These are phyloP conservation scores for Hypomyces rosellus DNA, from an alignment of 2,329 filamentous ascomycete genomes.

Conservation along the genomic window DNA sequence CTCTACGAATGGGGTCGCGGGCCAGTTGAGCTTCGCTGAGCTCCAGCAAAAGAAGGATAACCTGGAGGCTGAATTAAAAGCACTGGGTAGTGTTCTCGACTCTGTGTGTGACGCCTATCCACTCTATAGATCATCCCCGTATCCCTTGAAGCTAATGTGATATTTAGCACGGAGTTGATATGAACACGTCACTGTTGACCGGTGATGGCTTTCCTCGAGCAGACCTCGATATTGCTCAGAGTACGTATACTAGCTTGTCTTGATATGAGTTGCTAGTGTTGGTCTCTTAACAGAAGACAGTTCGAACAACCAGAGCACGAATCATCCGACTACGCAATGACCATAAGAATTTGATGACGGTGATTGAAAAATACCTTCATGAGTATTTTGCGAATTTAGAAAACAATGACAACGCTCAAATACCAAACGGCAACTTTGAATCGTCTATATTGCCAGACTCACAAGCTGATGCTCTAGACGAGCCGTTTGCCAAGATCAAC, in stretches of 20 bases:
- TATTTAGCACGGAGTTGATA: conserved; percentile 80
- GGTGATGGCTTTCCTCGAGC: conserved; percentile 86
- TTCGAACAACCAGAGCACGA: conserved; percentile 84
- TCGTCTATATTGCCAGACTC: conserved; percentile 28
- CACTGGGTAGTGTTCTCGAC: conserved; percentile 78
- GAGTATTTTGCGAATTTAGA: conserved; percentile 75
- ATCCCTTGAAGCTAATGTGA: background rate
- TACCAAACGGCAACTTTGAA: conserved; percentile 15
- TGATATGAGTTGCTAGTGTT: background rate
- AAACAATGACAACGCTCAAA: conserved; percentile 36
- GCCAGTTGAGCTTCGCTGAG: conserved; percentile 65
- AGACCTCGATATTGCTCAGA: conserved; percentile 92
- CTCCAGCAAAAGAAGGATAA: conserved; percentile 79
- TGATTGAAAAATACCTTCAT: conserved; percentile 81
- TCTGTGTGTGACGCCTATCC: conserved; percentile 53
- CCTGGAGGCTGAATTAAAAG: conserved; percentile 79
- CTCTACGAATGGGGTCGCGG: conserved; percentile 53
- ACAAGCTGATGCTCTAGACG: conserved; percentile 19
- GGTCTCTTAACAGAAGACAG: conserved; percentile 37
- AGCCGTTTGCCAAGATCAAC: conserved; percentile 82
- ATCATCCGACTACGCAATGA: conserved; percentile 91
- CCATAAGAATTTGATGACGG: conserved; percentile 80
- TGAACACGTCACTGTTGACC: conserved; percentile 83
- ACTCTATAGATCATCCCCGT: background rate
- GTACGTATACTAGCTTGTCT: conserved; percentile 39